Base-by-base conservation (phyloP, 768 basidiomycete species). In the Saitozyma podzolica region DNA sequence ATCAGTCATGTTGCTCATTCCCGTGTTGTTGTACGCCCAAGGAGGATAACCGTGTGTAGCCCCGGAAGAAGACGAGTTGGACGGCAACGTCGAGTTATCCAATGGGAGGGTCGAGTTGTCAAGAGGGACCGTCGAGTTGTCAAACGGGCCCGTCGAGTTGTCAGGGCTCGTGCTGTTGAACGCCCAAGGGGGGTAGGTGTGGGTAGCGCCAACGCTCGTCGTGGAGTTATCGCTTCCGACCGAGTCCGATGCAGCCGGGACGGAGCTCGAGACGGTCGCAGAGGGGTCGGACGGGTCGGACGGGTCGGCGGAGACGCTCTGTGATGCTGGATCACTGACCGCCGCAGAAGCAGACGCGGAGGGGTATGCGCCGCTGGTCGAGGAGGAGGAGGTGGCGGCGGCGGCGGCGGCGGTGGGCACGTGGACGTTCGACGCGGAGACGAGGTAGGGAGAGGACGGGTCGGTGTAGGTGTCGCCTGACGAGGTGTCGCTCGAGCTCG, bases 161-260 rank as follows among this genome's bases (percentile, higher is more conserved):
- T 29, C 29, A 2, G 29, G 40, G 40, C 10, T 47, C 17, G 56
- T 58, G 16, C 54, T 52, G 41, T 62, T 62, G 7, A 47, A 56
- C 9, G 48, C 58, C 61, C 61, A 63, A 51, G 64, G 59, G 9
- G 64, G 60, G 51, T 61, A 65, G 11, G 9, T 39, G 43, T 61
- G 59, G 6, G 48, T 59, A 17, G 29, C 55, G 11, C 59, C 63
- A 41, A 39, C 50, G n/a, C n/a, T 45, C 14, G 40, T 42, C 6
- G 53, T 40, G 48, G 59, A 50, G 29, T 37, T 47, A 8, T 50
- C 17, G 59, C 17, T 41, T 8, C 63, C 63, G 14, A 19, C 55
- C 39, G 59, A 52, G 20, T 9, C 40, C 37, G 51, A n/a, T 20
- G 5, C 43, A 0, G 39, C 47, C 10, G 50, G 41, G 40, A 19